phyloP scores from a whole-genome alignment of 371 early-diverging fungal genomes.

The Rhizopus microsporus region DNA sequence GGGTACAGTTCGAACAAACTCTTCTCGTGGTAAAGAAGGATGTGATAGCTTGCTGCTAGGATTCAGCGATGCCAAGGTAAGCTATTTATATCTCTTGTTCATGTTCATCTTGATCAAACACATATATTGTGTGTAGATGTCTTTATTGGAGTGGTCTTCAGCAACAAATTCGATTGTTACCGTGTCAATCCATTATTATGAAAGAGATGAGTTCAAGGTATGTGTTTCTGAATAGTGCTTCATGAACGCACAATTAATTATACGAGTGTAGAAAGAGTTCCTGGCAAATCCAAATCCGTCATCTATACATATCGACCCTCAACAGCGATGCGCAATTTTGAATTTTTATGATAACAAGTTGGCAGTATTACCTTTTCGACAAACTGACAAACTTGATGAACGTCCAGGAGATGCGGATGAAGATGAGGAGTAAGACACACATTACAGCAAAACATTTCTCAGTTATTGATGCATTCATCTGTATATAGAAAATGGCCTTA shows the following conservation, averaged over 20 bases:
- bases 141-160: conserved; percentile 85
- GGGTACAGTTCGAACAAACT: conserved; percentile 71
- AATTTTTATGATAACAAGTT: conserved; percentile 85
- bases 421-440: conserved; percentile 35
- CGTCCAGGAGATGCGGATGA: conserved; percentile 34
- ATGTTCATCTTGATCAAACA: no score
- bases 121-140: conserved; percentile 62
- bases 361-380: conserved; percentile 90
- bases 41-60: conserved; percentile 83
- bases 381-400: conserved; percentile 57
- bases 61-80: conserved; percentile 93
- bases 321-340: conserved; percentile 84
- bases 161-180: conserved; percentile 80
- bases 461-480: not conserved
- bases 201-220: conserved; percentile 89
- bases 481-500: conserved; percentile 65
- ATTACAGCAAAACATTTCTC: conserved; percentile 40
- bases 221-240: not conserved
- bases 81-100: not conserved
- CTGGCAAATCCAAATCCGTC: conserved; percentile 68
- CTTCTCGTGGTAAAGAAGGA: conserved; percentile 67
- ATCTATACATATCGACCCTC: conserved; percentile 75
- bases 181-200: conserved; percentile 95
- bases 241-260: not conserved
- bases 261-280: conserved; percentile 53